These are phyloP conservation scores for Xanthoconium separans DNA, from an alignment of 1,284 basidiomycete genomes.

Conservation along the genomic window DNA sequence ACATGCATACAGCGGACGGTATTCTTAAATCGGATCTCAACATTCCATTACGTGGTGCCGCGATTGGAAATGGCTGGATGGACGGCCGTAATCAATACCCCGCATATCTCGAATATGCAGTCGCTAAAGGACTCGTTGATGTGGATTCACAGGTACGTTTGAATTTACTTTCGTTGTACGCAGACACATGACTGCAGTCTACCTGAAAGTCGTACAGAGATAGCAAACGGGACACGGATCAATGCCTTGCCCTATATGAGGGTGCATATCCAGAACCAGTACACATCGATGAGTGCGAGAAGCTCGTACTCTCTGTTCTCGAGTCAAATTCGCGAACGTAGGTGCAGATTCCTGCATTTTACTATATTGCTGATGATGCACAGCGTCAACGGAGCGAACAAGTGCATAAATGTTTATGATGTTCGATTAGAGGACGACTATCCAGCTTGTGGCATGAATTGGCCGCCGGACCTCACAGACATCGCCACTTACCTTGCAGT, in stretches of 20 bases:
- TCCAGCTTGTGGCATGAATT: constrained; percentile 98
- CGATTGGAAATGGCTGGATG: constrained; percentile 98
- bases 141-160: constrained; percentile 63
- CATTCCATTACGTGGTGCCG: constrained; percentile 72
- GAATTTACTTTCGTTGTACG: background rate
- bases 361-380: background rate
- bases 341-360: constrained; percentile 27
- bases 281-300: constrained; percentile 64
- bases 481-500: constrained; percentile 83
- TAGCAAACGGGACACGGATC: constrained; percentile 62
- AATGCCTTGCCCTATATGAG: constrained; percentile 60
- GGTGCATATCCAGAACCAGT: constrained; percentile 58
- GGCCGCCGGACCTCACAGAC: constrained; percentile 87
- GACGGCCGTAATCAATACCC: constrained; percentile 89
- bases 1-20: constrained; percentile 61
- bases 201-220: constrained; percentile 54
- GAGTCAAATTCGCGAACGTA: constrained; percentile 64
- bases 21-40: constrained; percentile 65
- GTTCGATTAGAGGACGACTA: constrained; percentile 80
- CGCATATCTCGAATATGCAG: constrained; percentile 85
- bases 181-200: background rate
- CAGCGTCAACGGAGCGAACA: constrained; percentile 69
- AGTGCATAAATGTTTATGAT: constrained; percentile 96
- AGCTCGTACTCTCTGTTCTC: constrained; percentile 63
- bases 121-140: constrained; percentile 78